Evolutionary conservation across 352 stramenopile genomes (phyloP).

Genomic region (Phytophthora cajani): DNA sequence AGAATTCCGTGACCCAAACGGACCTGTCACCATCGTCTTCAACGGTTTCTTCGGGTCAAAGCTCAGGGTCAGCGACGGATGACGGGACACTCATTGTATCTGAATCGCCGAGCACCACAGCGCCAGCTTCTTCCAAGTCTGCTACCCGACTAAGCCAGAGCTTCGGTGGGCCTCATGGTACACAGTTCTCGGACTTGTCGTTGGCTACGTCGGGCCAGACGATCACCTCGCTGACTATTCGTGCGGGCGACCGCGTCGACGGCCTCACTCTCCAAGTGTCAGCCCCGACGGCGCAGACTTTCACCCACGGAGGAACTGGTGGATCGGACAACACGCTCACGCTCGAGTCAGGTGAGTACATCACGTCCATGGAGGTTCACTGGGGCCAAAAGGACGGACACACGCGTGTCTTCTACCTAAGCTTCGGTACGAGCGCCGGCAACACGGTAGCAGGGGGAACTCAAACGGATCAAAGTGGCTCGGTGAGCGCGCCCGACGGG

Average conservation of each 20-base stretch:
- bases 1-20: constrained; percentile 3
- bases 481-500: constrained; percentile 20
- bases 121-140: background rate
- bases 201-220: constrained; percentile 23
- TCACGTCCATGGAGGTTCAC: constrained; percentile 31
- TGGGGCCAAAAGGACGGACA: constrained; percentile 31
- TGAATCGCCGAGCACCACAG: constrained; percentile 4
- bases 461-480: constrained; percentile 21
- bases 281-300: constrained; percentile 15
- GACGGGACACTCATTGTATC: too few relatives aligned
- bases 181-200: constrained; percentile 26
- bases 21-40: constrained; percentile 1
- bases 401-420: constrained; percentile 28
- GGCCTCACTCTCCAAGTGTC: constrained; percentile 22
- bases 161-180: constrained; percentile 20
- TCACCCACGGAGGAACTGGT: constrained; percentile 29
- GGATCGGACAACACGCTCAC: constrained; percentile 24
- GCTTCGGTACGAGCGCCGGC: constrained; percentile 21
- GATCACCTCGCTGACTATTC: constrained; percentile 24
- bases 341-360: constrained; percentile 17
- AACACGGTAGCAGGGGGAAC: constrained; percentile 26
- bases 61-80: background rate
- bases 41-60: background rate
- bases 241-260: constrained; percentile 17
- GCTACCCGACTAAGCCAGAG: constrained; percentile 4